These are phyloP conservation scores for Parastagonospora avenae DNA, from an alignment of 2,329 filamentous ascomycete genomes.

Conservation along the genomic window DNA sequence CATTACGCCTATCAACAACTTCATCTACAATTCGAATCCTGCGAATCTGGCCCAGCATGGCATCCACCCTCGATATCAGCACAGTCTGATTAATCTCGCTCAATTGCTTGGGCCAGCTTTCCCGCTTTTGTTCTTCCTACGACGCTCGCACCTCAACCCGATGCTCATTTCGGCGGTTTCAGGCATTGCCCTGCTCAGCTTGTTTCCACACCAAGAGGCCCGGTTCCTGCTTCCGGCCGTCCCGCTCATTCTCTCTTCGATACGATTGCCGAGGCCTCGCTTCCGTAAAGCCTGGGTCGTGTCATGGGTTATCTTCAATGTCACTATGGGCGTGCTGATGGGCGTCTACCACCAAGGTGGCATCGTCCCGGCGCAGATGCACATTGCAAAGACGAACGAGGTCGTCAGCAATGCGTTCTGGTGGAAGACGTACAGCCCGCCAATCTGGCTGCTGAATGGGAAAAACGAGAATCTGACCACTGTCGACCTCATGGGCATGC, in stretches of 20 bases:
- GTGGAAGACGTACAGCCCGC: constrained; percentile 88
- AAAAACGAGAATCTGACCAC: constrained; percentile 75
- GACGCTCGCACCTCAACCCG: constrained; percentile 55
- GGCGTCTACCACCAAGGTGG: constrained; percentile 83
- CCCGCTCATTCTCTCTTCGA: constrained; percentile 75
- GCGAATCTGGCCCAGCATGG: constrained; percentile 59
- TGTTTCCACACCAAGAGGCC: constrained; percentile 80
- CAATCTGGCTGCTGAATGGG: constrained; percentile 78
- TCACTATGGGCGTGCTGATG: constrained; percentile 72
- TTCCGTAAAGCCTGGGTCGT: constrained; percentile 56
- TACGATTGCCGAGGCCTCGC: constrained; percentile 67
- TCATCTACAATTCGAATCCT: constrained; percentile 56
- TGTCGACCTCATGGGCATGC: constrained; percentile 74
- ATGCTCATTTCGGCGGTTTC: constrained; percentile 75
- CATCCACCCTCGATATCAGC: constrained; percentile 59
- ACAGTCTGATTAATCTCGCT: constrained; percentile 57
- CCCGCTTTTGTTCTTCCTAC: constrained; percentile 56
- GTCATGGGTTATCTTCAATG: constrained; percentile 73
- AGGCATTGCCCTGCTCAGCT: constrained; percentile 71
- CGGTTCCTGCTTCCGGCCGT: constrained; percentile 77
- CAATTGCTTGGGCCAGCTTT: constrained; percentile 59
- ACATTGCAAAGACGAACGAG: constrained; percentile 70
- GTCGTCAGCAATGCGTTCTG: constrained; percentile 72
- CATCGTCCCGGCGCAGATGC: constrained; percentile 75
- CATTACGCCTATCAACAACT: constrained; percentile 60